phyloP scores from a whole-genome alignment of 768 basidiomycete genomes.

The Russula lepida region DNA sequence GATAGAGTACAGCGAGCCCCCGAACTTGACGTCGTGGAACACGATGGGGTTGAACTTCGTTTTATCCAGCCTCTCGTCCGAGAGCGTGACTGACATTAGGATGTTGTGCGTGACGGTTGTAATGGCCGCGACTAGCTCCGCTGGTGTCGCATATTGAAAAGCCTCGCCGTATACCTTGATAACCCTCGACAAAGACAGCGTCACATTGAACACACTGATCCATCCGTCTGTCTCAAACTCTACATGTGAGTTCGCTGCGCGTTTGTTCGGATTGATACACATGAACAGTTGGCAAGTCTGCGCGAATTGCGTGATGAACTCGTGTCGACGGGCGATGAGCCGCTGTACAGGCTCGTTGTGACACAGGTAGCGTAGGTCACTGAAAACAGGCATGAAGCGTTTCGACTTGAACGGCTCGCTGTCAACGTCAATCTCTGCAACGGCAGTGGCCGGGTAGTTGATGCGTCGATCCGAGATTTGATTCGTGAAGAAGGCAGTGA shows the following conservation, averaged over 20 bases:
- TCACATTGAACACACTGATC: constrained; percentile 95
- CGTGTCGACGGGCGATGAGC: constrained; percentile 60
- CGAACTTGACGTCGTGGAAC: constrained; percentile 64
- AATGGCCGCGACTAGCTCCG: constrained; percentile 60
- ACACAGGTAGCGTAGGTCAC: constrained; percentile 79
- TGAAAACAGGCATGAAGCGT: constrained; percentile 92
- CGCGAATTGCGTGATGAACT: constrained; percentile 63
- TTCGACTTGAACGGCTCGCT: constrained; percentile 87
- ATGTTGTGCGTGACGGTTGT: constrained; percentile 63
- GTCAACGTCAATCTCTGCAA: constrained; percentile 61
- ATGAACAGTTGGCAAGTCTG: constrained; percentile 83
- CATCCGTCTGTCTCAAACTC: constrained; percentile 96
- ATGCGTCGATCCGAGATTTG: constrained; percentile 73
- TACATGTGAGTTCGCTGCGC: constrained; percentile 74
- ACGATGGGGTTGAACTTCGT: constrained; percentile 52
- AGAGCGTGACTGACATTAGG: constrained; percentile 57
- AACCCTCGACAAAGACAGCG: constrained; percentile 78
- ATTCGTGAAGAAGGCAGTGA: constrained; percentile 88
- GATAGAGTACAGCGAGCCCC: constrained; percentile 47
- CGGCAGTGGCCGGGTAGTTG: constrained; percentile 29
- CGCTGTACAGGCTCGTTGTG: constrained; percentile 74
- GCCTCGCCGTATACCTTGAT: constrained; percentile 87
- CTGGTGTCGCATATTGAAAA: constrained; percentile 48
- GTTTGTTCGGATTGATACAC: constrained; percentile 85
- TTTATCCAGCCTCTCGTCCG: constrained; percentile 59